Evolutionary conservation across 257 asterid species (phyloP), one percentile per base, ranked within the genome.

Genomic region (Capsicum chinense): DNA sequence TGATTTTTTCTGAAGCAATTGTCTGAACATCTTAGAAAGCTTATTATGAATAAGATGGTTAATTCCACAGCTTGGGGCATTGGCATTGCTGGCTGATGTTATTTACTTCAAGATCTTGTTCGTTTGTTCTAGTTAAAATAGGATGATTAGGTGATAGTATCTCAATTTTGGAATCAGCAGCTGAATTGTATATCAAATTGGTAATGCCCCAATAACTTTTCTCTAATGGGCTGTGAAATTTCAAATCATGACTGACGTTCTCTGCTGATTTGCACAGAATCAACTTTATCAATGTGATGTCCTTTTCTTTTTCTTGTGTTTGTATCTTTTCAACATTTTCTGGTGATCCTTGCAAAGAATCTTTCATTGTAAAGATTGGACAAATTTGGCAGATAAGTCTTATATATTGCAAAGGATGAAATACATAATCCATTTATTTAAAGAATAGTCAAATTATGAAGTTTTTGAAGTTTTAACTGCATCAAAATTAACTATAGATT

Each of bases 1-100:
- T 92, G 64, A 85, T 14, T 83, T 83, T 78, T 26, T 5, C 8
- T 76, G 64, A 78, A 54, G 64, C 63, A 54, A 14, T 52, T 54
- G 15, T 54, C 48, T 54, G 15, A 35, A 52, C 17, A 70, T 70
- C 33, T 70, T 16, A 44, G 16, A 16, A 70, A 21, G 63, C 63
- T 54, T 78, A 78, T 14, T 54, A 54, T 78, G 81, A 35, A 78
- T 14, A 3, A 0, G 33, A 39, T 15, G 21, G 33, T 21, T 11
- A 66, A 12, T 35, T 26, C 50, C 48, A 2, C 81, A 54, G 64
- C 9, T 54, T 56, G 48, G 81, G 50, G 54, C 26, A 35, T 74
- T 21, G 15, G 15, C 50, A 78, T 52, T 78, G 50, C 21, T 4
- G 14, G 81, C 64, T 78, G 81, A 26, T 78, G 64, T 78, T 52